Base-by-base conservation (phyloP, 371 early-diverging fungal species). In the Apophysomyces trapeziformis region DNA sequence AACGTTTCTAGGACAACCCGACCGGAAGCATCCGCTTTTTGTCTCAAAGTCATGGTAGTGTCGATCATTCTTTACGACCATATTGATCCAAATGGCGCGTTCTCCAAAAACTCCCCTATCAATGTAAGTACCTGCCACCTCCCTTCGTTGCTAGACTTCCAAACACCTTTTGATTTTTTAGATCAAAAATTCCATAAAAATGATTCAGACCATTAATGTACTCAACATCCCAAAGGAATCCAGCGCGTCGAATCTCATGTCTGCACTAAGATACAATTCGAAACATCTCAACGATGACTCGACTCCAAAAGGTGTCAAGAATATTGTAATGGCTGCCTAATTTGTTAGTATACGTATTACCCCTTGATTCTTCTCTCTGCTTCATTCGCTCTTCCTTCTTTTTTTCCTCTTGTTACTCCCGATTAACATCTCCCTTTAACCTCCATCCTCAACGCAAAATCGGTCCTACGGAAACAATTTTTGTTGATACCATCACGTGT, bases 31-130 rank as follows among this genome's bases (percentile, higher is more conserved):
- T 77, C 75, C 50, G 77, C 82, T 16, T 87, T 88, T 73, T 92
- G 91, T 68, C 78, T 96, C 70, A 85, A 94, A 56, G 94, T 95
- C 39, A 90, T 96, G 89, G 94, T 94, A 36, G 88, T 90, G 14
- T 90, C 92, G 56, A 92, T 94, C 63, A 86, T 97, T 39, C 77
- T 96, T 57, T 96, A 95, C 67, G 98, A 97, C 80, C 93, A 94
- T 75, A 87, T 96, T 56, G 85, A 90, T 71, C 86, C 89, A 16
- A 81, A 85, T 18, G 97, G 97, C 14, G 91, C 90, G 5, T 93
- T 93, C 72, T 77, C 77, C 63, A 90, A 91, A 68, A 82, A 77
- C 58, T 91, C 93, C 11, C 85, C 89, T 37, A 90, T 95, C 69
- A 93, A 95, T 76, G 90, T 90, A 80, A 80, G 87, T 82, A 16